Base-by-base conservation (phyloP, 1,139 yeast species). In the Geotrichum restrictum region DNA sequence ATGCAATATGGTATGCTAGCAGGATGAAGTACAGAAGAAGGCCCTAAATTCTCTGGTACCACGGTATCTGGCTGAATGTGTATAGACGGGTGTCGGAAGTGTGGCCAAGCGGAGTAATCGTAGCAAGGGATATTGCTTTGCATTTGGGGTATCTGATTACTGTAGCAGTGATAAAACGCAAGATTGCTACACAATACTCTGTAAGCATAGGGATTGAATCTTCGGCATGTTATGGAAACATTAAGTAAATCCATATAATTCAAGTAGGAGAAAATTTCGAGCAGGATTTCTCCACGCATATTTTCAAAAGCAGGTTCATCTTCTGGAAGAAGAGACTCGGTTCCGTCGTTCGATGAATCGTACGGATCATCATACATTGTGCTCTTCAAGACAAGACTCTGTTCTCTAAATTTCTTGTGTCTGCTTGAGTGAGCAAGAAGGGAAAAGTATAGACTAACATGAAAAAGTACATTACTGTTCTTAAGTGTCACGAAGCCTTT, bases 71-170 rank as follows among this genome's bases (percentile, higher is more conserved):
- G 47, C 18, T 43, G 47, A n/a, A 43, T 11, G 22, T 43, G 47
- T 7, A 43, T 19, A 43, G 45, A 75, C 93, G 59, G 93, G 88
- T 68, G 74, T 85, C 40, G 91, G 91, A 66, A 95, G 95, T 1
- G 76, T 91, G 56, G 79, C 83, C 39, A 81, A 96, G 0, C 68
- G 89, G 53, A 74, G 74, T 11, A 19, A 3, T 41, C 36, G 11
- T 31, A 31, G n/a, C n/a, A 10, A 43, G 32, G 3, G 32, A 32
- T 37, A 18, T 3, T 16, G 19, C 41, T 37, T 37, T 13, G 16
- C n/a, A 16, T 18, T 24, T 16, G 41, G n/a, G 41, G 41, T 18
- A 43, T 43, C 19, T 43, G 27, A 21, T 43, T n/a, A 33, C 21
- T 32, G 21, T 43, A 43, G 29, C 47, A 43, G 19, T 43, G 47